Conservation (phyloP, 2,329 filamentous ascomycete genomes). For the Nigrospora osmanthi region DNA sequence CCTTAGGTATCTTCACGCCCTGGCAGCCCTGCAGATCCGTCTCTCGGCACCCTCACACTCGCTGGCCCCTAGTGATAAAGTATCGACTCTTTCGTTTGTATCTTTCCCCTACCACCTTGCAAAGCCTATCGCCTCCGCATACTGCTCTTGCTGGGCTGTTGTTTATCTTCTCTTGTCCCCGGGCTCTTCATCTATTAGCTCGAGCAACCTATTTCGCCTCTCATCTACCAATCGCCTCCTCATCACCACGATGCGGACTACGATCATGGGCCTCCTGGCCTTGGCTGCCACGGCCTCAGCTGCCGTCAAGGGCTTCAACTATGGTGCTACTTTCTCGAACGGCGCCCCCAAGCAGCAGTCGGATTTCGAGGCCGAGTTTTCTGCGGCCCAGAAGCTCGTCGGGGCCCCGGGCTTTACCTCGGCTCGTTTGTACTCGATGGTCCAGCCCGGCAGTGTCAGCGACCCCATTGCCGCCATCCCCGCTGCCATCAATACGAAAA, state of each 20-base stretch:
- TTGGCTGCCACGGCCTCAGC: conserved; percentile 30
- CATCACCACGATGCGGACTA: conserved; percentile 12
- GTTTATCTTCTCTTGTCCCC: too few relatives aligned
- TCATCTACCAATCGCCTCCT: neutral
- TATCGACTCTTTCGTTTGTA: too few relatives aligned
- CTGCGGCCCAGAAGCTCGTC: conserved; percentile 52
- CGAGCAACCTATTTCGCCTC: neutral
- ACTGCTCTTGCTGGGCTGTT: too few relatives aligned
- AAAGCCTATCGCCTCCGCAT: too few relatives aligned
- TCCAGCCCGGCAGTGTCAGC: conserved; percentile 59
- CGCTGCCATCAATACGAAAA: conserved; percentile 75
- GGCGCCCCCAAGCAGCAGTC: conserved; percentile 50
- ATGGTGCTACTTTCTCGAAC: conserved; percentile 54
- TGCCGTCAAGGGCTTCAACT: conserved; percentile 63
- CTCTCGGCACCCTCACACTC: too few relatives aligned
- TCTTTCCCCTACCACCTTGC: too few relatives aligned
- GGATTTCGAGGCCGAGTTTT: conserved; percentile 67
- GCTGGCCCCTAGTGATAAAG: too few relatives aligned
- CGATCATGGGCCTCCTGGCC: conserved; percentile 16
- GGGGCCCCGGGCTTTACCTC: conserved; percentile 61
- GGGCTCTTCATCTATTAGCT: too few relatives aligned
- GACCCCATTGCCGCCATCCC: conserved; percentile 44
- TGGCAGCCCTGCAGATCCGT: too few relatives aligned
- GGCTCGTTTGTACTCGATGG: conserved; percentile 69
- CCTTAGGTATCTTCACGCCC: too few relatives aligned